These are phyloP conservation scores for Endothia cerciana DNA, from an alignment of 2,329 filamentous ascomycete genomes.

Conservation along the genomic window DNA sequence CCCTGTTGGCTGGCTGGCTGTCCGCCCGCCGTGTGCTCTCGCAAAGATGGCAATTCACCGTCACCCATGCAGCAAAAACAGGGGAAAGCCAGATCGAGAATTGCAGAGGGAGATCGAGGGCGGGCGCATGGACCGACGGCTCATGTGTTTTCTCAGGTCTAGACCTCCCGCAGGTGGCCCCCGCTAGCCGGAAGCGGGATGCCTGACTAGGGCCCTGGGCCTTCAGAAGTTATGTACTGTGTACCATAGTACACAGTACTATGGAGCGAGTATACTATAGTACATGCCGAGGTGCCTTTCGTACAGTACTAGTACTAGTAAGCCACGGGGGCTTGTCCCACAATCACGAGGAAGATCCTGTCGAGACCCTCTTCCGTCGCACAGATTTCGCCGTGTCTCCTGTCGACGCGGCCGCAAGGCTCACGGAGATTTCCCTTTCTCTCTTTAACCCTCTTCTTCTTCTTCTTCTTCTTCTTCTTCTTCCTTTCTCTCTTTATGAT, in stretches of 20 bases:
- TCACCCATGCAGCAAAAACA: background rate
- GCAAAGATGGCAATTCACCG: too few relatives aligned
- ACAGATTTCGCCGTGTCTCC: background rate
- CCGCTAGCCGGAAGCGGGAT: background rate
- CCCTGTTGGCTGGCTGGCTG: too few relatives aligned
- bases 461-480: too few relatives aligned
- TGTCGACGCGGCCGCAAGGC: too few relatives aligned
- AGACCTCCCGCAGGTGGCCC: slow-evolving; percentile 12
- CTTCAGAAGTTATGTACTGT: background rate
- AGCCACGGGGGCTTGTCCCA: too few relatives aligned
- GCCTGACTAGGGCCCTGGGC: background rate
- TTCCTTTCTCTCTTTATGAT: too few relatives aligned
- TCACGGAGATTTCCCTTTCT: too few relatives aligned
- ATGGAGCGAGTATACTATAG: background rate
- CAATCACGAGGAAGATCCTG: too few relatives aligned
- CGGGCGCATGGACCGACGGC: background rate
- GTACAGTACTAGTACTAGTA: too few relatives aligned
- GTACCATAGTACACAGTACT: background rate
- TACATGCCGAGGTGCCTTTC: too few relatives aligned
- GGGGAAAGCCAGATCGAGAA: slow-evolving; percentile 20
- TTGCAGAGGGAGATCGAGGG: slow-evolving; percentile 22
- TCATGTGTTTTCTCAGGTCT: background rate
- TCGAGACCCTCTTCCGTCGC: too few relatives aligned
- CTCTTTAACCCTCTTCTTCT: background rate
- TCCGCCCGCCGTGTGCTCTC: too few relatives aligned